These are phyloP conservation scores for Mortierella sp. DNA, from an alignment of 371 early-diverging fungal genomes.

Conservation along the genomic window DNA sequence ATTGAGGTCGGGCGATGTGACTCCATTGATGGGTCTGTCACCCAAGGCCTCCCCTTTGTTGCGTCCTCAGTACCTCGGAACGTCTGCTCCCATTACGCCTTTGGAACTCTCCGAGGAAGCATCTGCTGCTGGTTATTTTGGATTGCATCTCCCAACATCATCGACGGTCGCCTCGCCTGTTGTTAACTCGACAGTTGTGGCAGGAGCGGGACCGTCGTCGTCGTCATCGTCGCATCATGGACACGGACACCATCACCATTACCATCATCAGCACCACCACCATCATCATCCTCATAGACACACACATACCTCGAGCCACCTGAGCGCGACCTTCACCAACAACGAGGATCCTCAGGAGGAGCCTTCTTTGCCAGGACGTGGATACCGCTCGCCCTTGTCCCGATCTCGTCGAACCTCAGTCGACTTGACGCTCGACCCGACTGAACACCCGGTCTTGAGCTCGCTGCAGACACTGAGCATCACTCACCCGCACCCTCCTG, in stretches of 20 bases:
- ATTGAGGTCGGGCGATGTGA: conserved; percentile 54
- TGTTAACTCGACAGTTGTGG: background rate
- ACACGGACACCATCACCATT: conserved; percentile 1
- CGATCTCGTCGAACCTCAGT: conserved; percentile 33
- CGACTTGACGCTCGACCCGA: conserved; percentile 22
- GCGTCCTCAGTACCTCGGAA: conserved; percentile 39
- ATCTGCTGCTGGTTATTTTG: conserved; percentile 44
- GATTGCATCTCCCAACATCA: conserved; percentile 26
- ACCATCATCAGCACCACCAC: conserved; percentile 25
- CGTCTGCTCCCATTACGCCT: conserved; percentile 58
- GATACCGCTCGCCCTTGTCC: conserved; percentile 21
- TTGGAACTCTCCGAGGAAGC: conserved; percentile 51
- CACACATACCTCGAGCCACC: conserved; percentile 39
- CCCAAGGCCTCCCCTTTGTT: conserved; percentile 50
- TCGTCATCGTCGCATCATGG: conserved; percentile 1
- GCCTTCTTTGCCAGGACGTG: background rate
- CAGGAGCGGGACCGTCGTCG: conserved; percentile 5
- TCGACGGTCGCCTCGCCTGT: conserved; percentile 7
- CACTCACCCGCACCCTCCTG: conserved; percentile 39
- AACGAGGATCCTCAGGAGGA: conserved; percentile 11
- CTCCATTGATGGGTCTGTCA: conserved; percentile 51
- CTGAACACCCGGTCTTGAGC: conserved; percentile 52
- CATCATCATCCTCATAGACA: conserved; percentile 23
- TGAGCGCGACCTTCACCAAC: conserved; percentile 35
- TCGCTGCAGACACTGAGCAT: conserved; percentile 48